These are phyloP conservation scores for Neurospora sp. DNA, from an alignment of 495 filamentous ascomycete genomes.

Conservation along the genomic window DNA sequence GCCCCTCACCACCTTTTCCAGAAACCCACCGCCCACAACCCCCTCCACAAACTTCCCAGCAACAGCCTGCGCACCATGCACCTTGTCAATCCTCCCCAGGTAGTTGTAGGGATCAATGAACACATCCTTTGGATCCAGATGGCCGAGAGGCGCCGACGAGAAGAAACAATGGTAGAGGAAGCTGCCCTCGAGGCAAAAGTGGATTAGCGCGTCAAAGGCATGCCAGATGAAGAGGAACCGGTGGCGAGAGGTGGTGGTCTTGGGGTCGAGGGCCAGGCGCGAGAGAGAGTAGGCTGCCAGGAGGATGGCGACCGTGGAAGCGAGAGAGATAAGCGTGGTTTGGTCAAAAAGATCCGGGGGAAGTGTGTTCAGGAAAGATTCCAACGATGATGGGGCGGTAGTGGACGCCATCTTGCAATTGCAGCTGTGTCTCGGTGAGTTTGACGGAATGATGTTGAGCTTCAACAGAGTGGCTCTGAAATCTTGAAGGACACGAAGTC, in stretches of 20 bases:
- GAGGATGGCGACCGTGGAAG: conserved; percentile 40
- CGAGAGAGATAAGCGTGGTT: conserved; percentile 45
- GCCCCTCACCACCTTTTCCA: not conserved
- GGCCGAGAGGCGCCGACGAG: conserved; percentile 42
- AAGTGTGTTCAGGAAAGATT: conserved; percentile 7
- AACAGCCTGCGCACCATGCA: conserved; percentile 68
- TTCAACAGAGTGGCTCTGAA: not conserved
- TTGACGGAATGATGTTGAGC: not conserved
- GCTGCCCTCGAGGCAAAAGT: conserved; percentile 78
- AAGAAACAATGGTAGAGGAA: conserved; percentile 92
- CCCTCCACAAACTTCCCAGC: conserved; percentile 23
- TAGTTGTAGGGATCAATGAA: conserved; percentile 34
- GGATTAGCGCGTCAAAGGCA: conserved; percentile 81
- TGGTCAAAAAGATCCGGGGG: conserved; percentile 40
- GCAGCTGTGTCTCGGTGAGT: not conserved
- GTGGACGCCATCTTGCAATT: conserved; percentile 11
- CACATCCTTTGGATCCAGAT: conserved; percentile 16
- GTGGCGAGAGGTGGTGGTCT: conserved; percentile 20
- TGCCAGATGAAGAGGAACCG: conserved; percentile 92
- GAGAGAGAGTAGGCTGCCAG: conserved; percentile 36
- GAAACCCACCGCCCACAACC: not conserved
- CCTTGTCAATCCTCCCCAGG: conserved; percentile 35
- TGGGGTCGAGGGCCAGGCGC: conserved; percentile 26
- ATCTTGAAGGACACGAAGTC: not conserved
- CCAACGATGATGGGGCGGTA: conserved; percentile 3